Base-by-base conservation (phyloP, 495 filamentous ascomycete species). In the Collariella sp. region DNA sequence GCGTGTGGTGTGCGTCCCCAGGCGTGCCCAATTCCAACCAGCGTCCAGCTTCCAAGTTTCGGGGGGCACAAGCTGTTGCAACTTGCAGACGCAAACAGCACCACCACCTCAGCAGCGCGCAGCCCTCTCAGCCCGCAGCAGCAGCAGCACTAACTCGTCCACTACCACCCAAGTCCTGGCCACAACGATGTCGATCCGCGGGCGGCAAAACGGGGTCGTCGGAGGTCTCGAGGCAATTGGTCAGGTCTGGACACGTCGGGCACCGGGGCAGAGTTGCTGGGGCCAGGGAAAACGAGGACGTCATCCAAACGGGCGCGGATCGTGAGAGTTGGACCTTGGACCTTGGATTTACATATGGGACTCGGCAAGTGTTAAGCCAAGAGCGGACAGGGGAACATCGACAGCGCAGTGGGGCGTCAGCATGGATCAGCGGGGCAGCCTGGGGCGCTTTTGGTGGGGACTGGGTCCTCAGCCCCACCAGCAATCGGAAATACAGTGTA, bases 11-110 rank as follows among this genome's bases (percentile, higher is more conserved):
- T 33, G 41, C 15, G 26, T 44, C 11, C 26, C 20, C 42, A 2
- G 13, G 20, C 20, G 23, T 38, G 35, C 35, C 35, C 35, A 38
- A 13, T 38, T 38, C 41, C 41, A 19, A 7, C 35, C 23, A 5
- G n/a, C n/a, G n/a, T n/a, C n/a, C n/a, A n/a, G 45, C 39, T 56
- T 56, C 47, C 54, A 50, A 52, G 47, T 51, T 56, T 56, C 47
- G 47, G 45, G 48, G 33, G 16, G 40, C 10, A 26, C 22, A 18
- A 39, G 22, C 34, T 34, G 35, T 24, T n/a, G 46, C 40, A n/a
- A n/a, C n/a, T 42, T 33, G 43, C 43, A 46, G 23, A 31, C 3
- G 43, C 43, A 46, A n/a, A n/a, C n/a, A n/a, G 38, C 38, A 40
- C 6, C 16, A 40, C 16, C 38, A 40, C 38, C 38, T 1, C 5